Percentiles rank a stretch among this genome's conserved stretches.
These are phyloP conservation scores for Eustoma russellianum DNA, from an alignment of 257 asterid genomes.

Conservation along the genomic window DNA sequence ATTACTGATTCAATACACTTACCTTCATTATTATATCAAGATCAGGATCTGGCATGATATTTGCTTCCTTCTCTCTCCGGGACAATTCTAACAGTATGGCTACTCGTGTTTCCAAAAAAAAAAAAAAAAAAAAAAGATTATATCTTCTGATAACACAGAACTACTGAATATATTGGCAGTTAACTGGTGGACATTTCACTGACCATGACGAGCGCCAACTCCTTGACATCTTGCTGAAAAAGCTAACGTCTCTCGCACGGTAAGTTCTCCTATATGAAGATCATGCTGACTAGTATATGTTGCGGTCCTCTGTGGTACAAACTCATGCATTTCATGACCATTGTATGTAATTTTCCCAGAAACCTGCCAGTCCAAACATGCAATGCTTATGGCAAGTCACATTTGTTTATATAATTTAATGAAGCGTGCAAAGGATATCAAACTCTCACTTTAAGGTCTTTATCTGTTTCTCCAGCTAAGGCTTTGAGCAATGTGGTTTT, in stretches of 20 bases:
- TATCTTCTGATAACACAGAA: too few species aligned
- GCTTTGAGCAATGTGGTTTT: conserved; percentile 80
- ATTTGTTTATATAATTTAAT: background rate
- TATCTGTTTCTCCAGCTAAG: conserved; percentile 78
- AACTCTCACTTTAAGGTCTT: conserved; percentile 45
- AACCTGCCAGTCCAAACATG: conserved; percentile 2
- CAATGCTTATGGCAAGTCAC: background rate
- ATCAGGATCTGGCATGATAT: conserved; percentile 47
- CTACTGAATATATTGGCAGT: background rate
- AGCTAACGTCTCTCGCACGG: conserved; percentile 4
- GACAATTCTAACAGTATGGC: conserved; percentile 37
- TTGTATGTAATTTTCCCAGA: conserved; percentile 6
- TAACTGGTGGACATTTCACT: background rate
- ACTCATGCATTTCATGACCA: conserved; percentile 11
- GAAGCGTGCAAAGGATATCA: background rate
- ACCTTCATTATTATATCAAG: conserved; percentile 37
- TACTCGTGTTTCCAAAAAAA: conserved; percentile 11
- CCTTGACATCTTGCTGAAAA: conserved; percentile 10
- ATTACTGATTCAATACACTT: background rate
- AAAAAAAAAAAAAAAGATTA: background rate
- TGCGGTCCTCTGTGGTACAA: conserved; percentile 6
- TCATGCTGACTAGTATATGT: conserved; percentile 6
- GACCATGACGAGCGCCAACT: conserved; percentile 7
- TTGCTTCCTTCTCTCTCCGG: conserved; percentile 33
- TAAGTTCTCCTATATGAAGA: conserved; percentile 7